Conservation (phyloP, 176 grass and related monocot genomes). For the Triticum monococcum region DNA sequence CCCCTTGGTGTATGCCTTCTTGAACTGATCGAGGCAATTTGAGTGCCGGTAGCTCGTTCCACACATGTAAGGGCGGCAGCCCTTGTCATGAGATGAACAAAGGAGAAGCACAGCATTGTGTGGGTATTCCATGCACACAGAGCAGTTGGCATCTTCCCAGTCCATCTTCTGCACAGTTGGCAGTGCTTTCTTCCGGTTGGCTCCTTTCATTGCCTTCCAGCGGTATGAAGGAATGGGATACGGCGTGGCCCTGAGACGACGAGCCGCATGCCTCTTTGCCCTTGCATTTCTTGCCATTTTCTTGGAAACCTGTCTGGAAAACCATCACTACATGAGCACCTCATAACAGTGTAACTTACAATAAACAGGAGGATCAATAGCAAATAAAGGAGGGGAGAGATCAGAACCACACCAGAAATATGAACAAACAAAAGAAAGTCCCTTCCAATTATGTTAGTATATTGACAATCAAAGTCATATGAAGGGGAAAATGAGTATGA, state of each 20-base stretch:
- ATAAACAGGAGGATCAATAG: background rate
- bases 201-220: conserved; percentile 54
- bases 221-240: conserved; percentile 77
- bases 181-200: conserved; percentile 49
- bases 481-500: background rate
- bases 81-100: conserved; percentile 97
- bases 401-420: background rate
- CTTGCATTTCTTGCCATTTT: conserved; percentile 77
- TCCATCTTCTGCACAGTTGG: conserved; percentile 66
- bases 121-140: conserved; percentile 95
- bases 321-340: background rate
- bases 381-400: background rate
- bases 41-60: conserved; percentile 87
- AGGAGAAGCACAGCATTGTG: conserved; percentile 96
- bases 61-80: conserved; percentile 97
- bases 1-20: conserved; percentile 88
- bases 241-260: conserved; percentile 59
- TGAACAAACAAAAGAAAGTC: background rate
- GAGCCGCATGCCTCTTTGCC: conserved; percentile 63
- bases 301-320: conserved; percentile 37
- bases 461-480: background rate
- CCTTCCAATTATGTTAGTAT: background rate
- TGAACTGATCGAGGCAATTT: conserved; percentile 93
- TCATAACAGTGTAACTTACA: background rate
- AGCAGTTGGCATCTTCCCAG: conserved; percentile 96